Percentiles rank a stretch among this genome's conserved stretches.
Evolutionary conservation across 148 eudicot species (phyloP).

Genomic region (Amaranthus hypochondriacus): DNA sequence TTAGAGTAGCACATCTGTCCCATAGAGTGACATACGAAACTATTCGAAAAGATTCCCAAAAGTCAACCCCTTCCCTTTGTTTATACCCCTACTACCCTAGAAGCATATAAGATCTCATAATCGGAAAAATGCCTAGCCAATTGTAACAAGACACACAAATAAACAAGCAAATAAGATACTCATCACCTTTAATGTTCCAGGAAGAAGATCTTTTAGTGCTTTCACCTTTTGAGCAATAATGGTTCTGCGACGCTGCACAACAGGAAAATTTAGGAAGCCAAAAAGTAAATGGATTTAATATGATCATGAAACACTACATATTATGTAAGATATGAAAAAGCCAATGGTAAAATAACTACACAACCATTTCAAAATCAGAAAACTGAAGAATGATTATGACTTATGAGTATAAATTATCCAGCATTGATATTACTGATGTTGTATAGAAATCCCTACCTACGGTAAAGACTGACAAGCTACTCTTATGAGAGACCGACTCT

Average conservation of each 20-base stretch:
- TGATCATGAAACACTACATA: no score
- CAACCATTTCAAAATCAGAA: no score
- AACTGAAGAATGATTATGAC: no score
- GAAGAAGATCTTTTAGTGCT: conserved; percentile 22
- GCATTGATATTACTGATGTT: no score
- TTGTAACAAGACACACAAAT: background rate
- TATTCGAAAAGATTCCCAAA: background rate
- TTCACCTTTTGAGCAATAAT: conserved; percentile 15
- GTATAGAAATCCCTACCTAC: no score
- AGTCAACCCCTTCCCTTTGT: background rate
- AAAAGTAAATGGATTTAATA: background rate
- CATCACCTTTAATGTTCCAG: conserved; percentile 16
- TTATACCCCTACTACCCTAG: background rate
- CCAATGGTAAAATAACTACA: background rate
- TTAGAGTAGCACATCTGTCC: background rate
- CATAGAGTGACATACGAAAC: background rate
- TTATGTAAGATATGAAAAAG: background rate
- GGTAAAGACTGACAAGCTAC: no score
- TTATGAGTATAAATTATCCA: no score
- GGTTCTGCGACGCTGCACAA: conserved; percentile 16
- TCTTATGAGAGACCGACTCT: no score
- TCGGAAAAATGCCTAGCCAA: background rate
- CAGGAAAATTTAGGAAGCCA: background rate
- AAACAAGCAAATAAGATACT: background rate
- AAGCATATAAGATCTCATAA: background rate